Evolutionary conservation across 129 eudicot species (phyloP).

Genomic region (Daucus carota): DH1_v3.0 NC_030384.2:29626501-29627000

Average conservation of each 20-base stretch:
- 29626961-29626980: too few relatives aligned
- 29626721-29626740: neutral
- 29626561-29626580: conserved; percentile 10
- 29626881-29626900: neutral
- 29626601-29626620: neutral
- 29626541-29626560: conserved; percentile 48
- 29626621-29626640: neutral
- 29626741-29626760: neutral
- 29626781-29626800: neutral
- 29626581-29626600: neutral
- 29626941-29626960: neutral
- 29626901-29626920: neutral
- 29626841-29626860: neutral
- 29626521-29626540: conserved; percentile 43
- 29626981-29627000: too few relatives aligned
- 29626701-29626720: neutral
- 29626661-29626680: neutral
- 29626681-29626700: neutral
- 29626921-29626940: neutral
- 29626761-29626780: neutral
- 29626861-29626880: neutral
- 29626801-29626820: neutral
- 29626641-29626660: neutral
- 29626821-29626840: neutral
- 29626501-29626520: conserved; percentile 43